phyloP scores from a whole-genome alignment of 1,284 basidiomycete genomes.

The Inonotus hispidus region DNA sequence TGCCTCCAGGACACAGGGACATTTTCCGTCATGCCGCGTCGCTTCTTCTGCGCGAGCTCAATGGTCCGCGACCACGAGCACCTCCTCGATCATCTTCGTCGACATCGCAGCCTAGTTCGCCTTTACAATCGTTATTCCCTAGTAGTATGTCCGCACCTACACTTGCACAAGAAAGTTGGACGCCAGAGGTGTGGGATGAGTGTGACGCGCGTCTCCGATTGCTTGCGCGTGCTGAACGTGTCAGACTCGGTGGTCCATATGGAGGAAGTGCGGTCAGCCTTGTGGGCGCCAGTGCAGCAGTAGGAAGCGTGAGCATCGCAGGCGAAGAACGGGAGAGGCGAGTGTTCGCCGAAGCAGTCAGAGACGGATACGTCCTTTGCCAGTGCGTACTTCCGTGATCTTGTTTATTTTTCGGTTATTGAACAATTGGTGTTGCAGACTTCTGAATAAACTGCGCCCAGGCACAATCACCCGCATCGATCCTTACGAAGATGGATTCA shows the following conservation, averaged over 20 bases:
- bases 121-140: background rate
- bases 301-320: constrained; percentile 36
- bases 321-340: constrained; percentile 66
- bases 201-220: constrained; percentile 61
- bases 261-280: constrained; percentile 35
- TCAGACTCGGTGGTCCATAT: constrained; percentile 41
- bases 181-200: constrained; percentile 57
- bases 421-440: constrained; percentile 34
- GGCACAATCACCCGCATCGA: constrained; percentile 59
- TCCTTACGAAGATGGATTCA: constrained; percentile 59
- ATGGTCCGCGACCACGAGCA: constrained; percentile 10
- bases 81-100: background rate
- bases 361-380: constrained; percentile 84
- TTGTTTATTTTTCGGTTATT: background rate
- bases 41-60: constrained; percentile 14
- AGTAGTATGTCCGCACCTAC: background rate
- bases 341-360: constrained; percentile 62
- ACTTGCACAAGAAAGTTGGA: background rate
- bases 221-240: constrained; percentile 60
- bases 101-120: background rate
- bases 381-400: constrained; percentile 50
- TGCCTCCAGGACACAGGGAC: constrained; percentile 4
- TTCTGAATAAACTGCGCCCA: constrained; percentile 68
- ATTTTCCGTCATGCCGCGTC: constrained; percentile 9
- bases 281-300: constrained; percentile 26